Evolutionary conservation across 306 rosid species (phyloP), one percentile per base, ranked within the genome.

Genomic region (Dryas octopetala): DNA sequence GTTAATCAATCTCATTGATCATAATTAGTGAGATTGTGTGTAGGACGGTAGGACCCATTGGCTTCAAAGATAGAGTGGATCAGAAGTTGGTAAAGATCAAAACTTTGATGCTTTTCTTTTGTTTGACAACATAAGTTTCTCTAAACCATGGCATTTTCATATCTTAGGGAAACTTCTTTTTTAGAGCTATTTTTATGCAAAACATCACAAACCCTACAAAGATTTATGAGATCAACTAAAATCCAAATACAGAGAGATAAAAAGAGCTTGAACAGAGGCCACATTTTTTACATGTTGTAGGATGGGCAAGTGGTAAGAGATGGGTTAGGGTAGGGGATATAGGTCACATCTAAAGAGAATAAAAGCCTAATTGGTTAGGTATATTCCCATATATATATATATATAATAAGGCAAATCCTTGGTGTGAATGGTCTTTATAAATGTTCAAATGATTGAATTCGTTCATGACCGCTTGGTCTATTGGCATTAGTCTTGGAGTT

Each of bases 41-140:
- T n/a, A 49, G 40, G 63, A 16, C 65, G 26, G 15, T n/a, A 49
- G 40, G 63, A 16, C 65, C 65, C 57, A 26, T 45, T 53, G 73
- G 52, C 68, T 17, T 75, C n/a, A 62, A 62, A 47, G 17, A 13
- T 38, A 41, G 71, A 64, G 7, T 8, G 23, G 47, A 63, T 28
- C 38, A 32, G 6, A 74, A 41, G 79, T 14, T 50, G 5, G 43
- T 38, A 58, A 63, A n/a, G 58, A 68, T 51, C 70, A 63, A 55
- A 13, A n/a, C 9, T 4, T 12, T 52, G 19, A 3, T 52, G 13
- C 16, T 51, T 51, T 51, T 11, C 15, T 51, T 51, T 51, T 14
- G 12, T 17, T 59, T 11, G 19, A 5, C n/a, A 59, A 58, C 57
- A 3, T 45, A 5, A 19, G 4, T 51, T 9, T 53, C 2, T 54